phyloP scores from a whole-genome alignment of 75 land plant genomes.

The Isoetes taiwanensis region DNA sequence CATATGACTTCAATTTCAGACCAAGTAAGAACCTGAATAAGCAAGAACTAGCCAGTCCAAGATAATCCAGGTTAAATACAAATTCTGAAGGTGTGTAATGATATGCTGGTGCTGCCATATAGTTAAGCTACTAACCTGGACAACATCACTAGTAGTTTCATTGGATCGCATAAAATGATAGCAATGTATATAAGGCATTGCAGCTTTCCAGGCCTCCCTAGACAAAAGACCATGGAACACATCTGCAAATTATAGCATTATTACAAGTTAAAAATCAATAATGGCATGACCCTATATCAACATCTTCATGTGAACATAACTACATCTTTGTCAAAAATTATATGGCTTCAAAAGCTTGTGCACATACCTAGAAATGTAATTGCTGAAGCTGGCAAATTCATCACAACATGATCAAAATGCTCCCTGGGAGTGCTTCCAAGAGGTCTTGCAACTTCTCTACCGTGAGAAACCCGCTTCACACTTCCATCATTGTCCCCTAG shows the following conservation, averaged over 20 bases:
- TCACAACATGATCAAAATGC: conserved; percentile 86
- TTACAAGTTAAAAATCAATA: not conserved
- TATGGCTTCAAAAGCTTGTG: not conserved
- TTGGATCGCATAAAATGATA: conserved; percentile 79
- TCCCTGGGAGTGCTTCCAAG: conserved; percentile 85
- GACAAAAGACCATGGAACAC: conserved; percentile 53
- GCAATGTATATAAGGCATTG: conserved; percentile 77
- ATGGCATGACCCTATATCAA: too few relatives aligned
- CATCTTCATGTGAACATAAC: not conserved
- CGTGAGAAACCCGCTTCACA: too few relatives aligned
- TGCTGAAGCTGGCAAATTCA: conserved; percentile 99
- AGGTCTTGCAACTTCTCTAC: too few relatives aligned
- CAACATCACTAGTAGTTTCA: conserved; percentile 31
- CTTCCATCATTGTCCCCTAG: too few relatives aligned
- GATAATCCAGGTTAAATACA: too few relatives aligned
- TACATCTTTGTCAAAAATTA: not conserved
- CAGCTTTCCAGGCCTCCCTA: conserved; percentile 62
- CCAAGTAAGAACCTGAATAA: not conserved
- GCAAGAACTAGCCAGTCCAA: not conserved
- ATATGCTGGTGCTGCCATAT: not conserved
- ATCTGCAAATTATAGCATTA: conserved; percentile 39
- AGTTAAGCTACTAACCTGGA: conserved; percentile 9
- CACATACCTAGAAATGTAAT: conserved; percentile 68
- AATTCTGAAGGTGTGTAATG: too few relatives aligned
- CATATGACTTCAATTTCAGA: not conserved